Evolutionary conservation across 169 alveolate genomes (phyloP), one percentile per base, ranked within the genome.

Genomic region (Plasmodium gonderi): DNA sequence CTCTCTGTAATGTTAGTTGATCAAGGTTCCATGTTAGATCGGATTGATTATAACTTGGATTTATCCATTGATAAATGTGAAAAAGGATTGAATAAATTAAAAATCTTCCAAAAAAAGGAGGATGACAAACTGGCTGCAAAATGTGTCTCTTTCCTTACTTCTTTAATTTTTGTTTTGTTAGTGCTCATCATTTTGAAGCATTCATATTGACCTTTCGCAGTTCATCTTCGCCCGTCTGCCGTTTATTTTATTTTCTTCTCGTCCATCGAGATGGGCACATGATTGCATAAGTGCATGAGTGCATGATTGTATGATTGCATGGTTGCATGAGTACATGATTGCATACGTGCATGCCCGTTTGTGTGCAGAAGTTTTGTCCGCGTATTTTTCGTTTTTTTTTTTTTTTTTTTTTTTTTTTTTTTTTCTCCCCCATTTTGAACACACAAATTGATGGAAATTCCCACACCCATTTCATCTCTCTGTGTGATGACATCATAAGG

Each of bases 11-110:
- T 96, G 87, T 94, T 96, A 26, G 92, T 94, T 77, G 98, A 96
- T 51, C 98, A 96, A 72, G 98, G 98, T 2, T 91, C 98, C 36
- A 64, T 96, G 72, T 51, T 96, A 42, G 98, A 96, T 76, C 95
- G 96, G 91, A 96, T 96, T 67, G 98, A 96, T 81, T 95, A 93
- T 68, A 96, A 95, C 92, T 91, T 96, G 44, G 97, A 94, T 2
- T 51, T 80, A 47, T 67, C 92, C 31, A 77, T 91, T 12, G 80
- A 69, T 54, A 83, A 91, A 68, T 65, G 91, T 51, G 93, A 87
- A 78, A 68, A 91, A 40, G 95, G 93, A 38, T 76, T 82, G 54
- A 40, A 82, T 42, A 77, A 91, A 75, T 69, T 91, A 40, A 67
- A 67, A 67, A 91, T 76, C 31, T 77, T 87, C 80, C 74, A 91